These are phyloP conservation scores for Scolecobasidium constrictum DNA, from an alignment of 2,329 filamentous ascomycete genomes.

Conservation along the genomic window DNA sequence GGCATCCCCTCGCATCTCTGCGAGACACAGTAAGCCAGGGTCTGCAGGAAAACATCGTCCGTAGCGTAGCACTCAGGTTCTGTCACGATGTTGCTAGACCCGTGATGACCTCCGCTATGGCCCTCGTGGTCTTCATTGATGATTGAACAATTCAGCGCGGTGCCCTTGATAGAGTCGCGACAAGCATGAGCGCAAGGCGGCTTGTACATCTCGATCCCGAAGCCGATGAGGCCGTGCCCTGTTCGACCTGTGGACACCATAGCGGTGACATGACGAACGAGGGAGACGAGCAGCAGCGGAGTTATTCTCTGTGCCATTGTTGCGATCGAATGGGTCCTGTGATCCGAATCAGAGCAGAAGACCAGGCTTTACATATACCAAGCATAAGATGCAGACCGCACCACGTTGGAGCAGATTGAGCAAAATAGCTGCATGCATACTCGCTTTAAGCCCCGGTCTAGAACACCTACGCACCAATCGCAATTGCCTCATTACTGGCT, in stretches of 20 bases:
- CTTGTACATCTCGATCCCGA: constrained; percentile 13
- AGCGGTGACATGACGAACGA: neutral
- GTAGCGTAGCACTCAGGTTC: constrained; percentile 15
- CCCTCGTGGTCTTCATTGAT: neutral
- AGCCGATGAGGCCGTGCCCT: constrained; percentile 15
- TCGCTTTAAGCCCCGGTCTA: too few species aligned
- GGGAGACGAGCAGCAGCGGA: neutral
- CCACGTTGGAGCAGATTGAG: too few species aligned
- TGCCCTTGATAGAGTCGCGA: constrained; percentile 11
- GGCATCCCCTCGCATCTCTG: constrained; percentile 10
- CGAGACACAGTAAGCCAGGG: constrained; percentile 15
- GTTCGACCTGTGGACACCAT: constrained; percentile 6
- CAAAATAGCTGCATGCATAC: too few species aligned
- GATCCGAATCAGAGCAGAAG: too few species aligned
- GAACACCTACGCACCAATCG: too few species aligned
- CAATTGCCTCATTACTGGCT: too few species aligned
- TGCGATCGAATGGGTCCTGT: too few species aligned
- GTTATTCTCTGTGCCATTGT: neutral
- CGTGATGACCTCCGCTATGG: neutral
- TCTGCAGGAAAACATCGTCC: constrained; percentile 14
- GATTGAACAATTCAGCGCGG: constrained; percentile 10
- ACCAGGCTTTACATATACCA: too few species aligned
- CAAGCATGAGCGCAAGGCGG: constrained; percentile 14
- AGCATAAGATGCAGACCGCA: too few species aligned
- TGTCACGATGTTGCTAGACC: constrained; percentile 5